These are phyloP conservation scores for Antitrichia curtipendula DNA, from an alignment of 225 moss, liverwort and hornwort species.

Conservation along the genomic window DNA sequence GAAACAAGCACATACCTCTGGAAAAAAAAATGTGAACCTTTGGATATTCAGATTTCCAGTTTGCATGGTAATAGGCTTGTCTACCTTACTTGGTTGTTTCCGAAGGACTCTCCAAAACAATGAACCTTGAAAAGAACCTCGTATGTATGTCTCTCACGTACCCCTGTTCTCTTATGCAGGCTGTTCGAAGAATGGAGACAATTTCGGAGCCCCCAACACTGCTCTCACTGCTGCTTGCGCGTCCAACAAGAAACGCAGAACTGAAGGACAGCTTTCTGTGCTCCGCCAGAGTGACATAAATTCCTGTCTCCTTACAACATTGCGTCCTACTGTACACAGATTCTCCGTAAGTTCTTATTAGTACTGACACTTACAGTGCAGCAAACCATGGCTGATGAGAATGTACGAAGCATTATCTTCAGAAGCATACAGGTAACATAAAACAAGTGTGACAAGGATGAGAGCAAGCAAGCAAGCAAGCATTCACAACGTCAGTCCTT, in stretches of 20 bases:
- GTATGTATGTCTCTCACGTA: neutral
- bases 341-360: neutral
- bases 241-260: neutral
- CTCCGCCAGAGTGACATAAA: neutral
- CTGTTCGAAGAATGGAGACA: neutral
- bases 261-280: neutral
- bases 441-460: neutral
- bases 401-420: neutral
- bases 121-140: neutral
- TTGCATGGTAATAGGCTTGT: too few relatives aligned
- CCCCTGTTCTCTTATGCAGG: neutral
- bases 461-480: neutral
- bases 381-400: neutral
- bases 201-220: neutral
- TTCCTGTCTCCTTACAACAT: neutral
- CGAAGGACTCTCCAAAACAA: neutral
- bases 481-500: neutral
- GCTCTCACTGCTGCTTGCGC: neutral
- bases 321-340: neutral
- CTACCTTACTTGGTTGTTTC: neutral
- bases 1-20: too few relatives aligned
- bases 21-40: too few relatives aligned
- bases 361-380: neutral
- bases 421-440: neutral
- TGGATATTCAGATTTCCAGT: too few relatives aligned